phyloP scores from a whole-genome alignment of 441 rosid species.

The Mallotus repandus region DNA sequence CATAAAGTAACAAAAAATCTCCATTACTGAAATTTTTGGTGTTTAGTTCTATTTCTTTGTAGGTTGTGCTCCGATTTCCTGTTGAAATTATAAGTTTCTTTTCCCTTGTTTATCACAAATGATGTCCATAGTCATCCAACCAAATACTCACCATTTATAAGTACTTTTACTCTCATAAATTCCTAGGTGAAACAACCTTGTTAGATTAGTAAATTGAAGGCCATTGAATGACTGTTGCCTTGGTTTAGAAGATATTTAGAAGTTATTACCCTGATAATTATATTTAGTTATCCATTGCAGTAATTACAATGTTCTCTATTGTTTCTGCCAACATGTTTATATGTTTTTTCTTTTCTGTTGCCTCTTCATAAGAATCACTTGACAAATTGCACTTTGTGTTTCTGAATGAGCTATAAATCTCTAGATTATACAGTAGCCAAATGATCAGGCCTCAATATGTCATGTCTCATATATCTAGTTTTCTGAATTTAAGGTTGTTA shows the following conservation, averaged over 20 bases:
- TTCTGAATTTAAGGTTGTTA: not conserved
- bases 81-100: not conserved
- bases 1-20: not conserved
- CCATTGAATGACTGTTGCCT: not conserved
- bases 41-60: not conserved
- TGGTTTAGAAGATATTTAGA: not conserved
- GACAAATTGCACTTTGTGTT: not conserved
- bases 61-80: not conserved
- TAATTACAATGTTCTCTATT: not conserved
- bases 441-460: too few species aligned
- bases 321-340: not conserved
- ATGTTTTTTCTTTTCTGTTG: not conserved
- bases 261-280: not conserved
- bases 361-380: not conserved
- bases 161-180: slow-evolving; percentile 14
- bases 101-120: not conserved
- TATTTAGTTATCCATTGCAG: not conserved
- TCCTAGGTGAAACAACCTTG: slow-evolving; percentile 5
- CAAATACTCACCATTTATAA: slow-evolving; percentile 9
- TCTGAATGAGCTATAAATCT: slow-evolving; percentile 1
- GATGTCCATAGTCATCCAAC: slow-evolving; percentile 3
- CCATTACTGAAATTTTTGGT: not conserved
- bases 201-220: slow-evolving; percentile 3
- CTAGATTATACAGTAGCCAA: not conserved
- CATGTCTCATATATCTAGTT: not conserved